phyloP scores from a whole-genome alignment of 2,329 filamentous ascomycete genomes.

The Ophiostoma australiae region DNA sequence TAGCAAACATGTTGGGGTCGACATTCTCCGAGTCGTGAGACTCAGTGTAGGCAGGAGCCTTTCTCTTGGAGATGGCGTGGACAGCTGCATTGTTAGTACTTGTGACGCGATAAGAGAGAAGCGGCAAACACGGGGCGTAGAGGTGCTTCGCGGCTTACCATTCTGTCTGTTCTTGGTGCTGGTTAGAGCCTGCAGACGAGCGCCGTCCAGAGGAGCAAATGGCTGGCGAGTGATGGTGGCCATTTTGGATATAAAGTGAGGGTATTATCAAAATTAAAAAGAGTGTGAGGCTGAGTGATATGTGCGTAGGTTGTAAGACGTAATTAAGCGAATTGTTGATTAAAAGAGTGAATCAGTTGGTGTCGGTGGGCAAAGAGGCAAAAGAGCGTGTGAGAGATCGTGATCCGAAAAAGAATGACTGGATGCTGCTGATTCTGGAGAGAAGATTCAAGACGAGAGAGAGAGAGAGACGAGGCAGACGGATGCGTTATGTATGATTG shows the following conservation, averaged over 20 bases:
- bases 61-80: conserved; percentile 50
- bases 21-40: conserved; percentile 57
- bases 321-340: background rate
- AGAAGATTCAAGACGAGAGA: background rate
- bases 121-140: background rate
- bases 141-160: conserved; percentile 44
- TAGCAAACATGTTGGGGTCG: conserved; percentile 53
- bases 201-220: conserved; percentile 66
- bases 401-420: conserved; percentile 8
- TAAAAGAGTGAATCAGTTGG: conserved; percentile 12
- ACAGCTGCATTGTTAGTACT: conserved; percentile 36
- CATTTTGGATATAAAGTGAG: conserved; percentile 39
- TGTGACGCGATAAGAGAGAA: background rate
- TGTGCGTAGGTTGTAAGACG: background rate
- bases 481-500: background rate
- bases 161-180: conserved; percentile 76
- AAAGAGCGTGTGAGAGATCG: conserved; percentile 12
- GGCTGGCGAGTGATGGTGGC: conserved; percentile 61
- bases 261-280: background rate
- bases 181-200: conserved; percentile 65
- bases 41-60: conserved; percentile 49
- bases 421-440: background rate
- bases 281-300: background rate
- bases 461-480: background rate
- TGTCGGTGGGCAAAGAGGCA: background rate